These are phyloP conservation scores for Excoecaria cochinchinensis DNA, from an alignment of 345 rosid genomes.

Conservation along the genomic window DNA sequence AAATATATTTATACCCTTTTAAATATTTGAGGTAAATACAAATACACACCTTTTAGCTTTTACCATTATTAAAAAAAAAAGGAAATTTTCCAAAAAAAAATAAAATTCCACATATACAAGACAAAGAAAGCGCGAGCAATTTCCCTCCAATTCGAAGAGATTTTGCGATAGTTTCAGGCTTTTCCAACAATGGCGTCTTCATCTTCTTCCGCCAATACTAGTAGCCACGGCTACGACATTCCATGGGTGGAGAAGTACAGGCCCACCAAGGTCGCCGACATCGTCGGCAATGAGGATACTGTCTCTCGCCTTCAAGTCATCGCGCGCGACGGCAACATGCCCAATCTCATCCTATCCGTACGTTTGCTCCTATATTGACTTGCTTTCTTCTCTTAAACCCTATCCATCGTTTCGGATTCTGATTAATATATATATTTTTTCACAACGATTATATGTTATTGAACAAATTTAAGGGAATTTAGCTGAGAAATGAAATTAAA, in stretches of 20 bases:
- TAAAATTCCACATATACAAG: no score
- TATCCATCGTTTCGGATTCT: not conserved
- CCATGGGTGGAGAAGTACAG: slow-evolving; percentile 99
- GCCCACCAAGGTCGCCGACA: slow-evolving; percentile 69
- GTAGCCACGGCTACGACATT: slow-evolving; percentile 52
- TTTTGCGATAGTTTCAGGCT: not conserved
- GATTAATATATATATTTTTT: no score
- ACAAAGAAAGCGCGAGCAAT: not conserved
- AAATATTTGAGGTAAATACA: no score
- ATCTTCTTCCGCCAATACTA: slow-evolving; percentile 44
- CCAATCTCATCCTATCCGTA: slow-evolving; percentile 83
- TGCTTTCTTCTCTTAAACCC: not conserved
- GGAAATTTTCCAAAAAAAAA: no score
- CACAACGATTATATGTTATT: not conserved
- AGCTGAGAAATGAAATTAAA: slow-evolving; percentile 4
- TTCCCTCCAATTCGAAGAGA: slow-evolving; percentile 32
- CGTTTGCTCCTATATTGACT: not conserved
- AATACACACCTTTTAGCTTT: no score
- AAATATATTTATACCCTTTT: no score
- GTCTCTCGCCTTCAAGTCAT: slow-evolving; percentile 91
- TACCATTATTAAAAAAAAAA: no score
- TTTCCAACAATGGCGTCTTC: slow-evolving; percentile 46
- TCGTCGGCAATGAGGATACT: slow-evolving; percentile 90
- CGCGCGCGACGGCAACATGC: slow-evolving; percentile 97
- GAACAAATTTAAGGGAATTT: not conserved